Evolutionary conservation across 1,284 basidiomycete genomes (phyloP), one percentile per base, ranked within the genome.

Genomic region (Ceratobasidium sp.): DNA sequence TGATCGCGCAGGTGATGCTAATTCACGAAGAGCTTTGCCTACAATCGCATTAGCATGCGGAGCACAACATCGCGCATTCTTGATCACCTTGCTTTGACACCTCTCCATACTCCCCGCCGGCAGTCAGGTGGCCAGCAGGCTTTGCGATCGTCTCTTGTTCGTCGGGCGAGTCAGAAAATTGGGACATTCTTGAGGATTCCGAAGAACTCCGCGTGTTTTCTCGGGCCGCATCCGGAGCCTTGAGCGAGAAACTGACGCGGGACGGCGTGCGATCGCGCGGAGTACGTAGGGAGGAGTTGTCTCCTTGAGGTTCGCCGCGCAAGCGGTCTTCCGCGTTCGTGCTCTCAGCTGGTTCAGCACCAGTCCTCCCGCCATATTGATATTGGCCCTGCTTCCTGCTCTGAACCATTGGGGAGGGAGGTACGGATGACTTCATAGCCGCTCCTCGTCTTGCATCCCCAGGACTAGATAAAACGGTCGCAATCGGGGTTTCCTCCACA

Each of bases 241-340:
- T 21, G 9, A 36, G 56, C 36, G 56, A 59, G 36, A 59, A 42
- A 25, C 51, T 59, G 11, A 70, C 44, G 33, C 28, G 54, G 11
- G 66, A 70, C 8, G 66, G 54, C 36, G 54, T 70, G 11, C 66
- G 66, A 28, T 23, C 59, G 16, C 44, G 40, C 28, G 48, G 62
- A 23, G 46, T 53, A 5, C 28, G 48, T 28, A 36, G 12, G 11
- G 44, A 25, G 5, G 46, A 9, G n/a, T 36, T 14, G 30, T 28
- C 23, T 28, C 16, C 18, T 2, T 30, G 23, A 16, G 48, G 6
- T 30, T 51, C 21, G 16, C 23, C 7, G 23, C 36, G 30, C 14
- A 46, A 23, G n/a, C n/a, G 28, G 40, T 21, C 11, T 21, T 46
- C 42, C 16, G 23, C 42, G 14, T 44, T 54, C n/a, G 33, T 38